Conservation (phyloP, 2,329 filamentous ascomycete species). For the Nothomitra cinnamomea region DNA sequence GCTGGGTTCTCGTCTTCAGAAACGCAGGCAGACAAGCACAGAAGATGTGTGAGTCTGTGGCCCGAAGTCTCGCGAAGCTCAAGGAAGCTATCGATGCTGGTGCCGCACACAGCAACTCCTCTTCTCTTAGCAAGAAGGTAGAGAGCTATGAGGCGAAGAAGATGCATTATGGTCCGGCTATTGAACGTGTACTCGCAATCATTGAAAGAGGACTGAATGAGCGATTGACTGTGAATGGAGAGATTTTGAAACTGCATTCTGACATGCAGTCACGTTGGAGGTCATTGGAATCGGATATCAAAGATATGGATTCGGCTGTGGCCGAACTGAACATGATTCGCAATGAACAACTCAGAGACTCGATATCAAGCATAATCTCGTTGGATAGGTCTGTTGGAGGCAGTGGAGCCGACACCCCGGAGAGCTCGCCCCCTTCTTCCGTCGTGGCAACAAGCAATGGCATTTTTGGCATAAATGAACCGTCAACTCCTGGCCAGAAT, state of each 20-base stretch:
- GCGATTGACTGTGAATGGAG: constrained; percentile 88
- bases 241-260: constrained; percentile 70
- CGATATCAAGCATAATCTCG: constrained; percentile 80
- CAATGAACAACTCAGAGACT: constrained; percentile 70
- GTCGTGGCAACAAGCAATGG: constrained; percentile 30
- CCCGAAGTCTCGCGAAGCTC: constrained; percentile 69
- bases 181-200: constrained; percentile 77
- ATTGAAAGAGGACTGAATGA: constrained; percentile 94
- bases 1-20: constrained; percentile 90
- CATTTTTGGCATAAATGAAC: constrained; percentile 10
- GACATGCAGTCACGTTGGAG: constrained; percentile 78
- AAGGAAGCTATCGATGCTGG: constrained; percentile 62
- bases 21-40: constrained; percentile 82
- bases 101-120: constrained; percentile 53
- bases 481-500: constrained; percentile 17
- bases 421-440: constrained; percentile 49
- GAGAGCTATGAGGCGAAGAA: constrained; percentile 94
- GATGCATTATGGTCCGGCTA: constrained; percentile 81
- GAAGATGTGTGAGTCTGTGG: constrained; percentile 93
- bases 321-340: constrained; percentile 45
- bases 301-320: constrained; percentile 55
- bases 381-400: constrained; percentile 57
- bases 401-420: constrained; percentile 40
- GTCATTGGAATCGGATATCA: constrained; percentile 57
- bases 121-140: constrained; percentile 60